Conservation (phyloP, 345 rosid genomes). For the Populus davidiana region DNA sequence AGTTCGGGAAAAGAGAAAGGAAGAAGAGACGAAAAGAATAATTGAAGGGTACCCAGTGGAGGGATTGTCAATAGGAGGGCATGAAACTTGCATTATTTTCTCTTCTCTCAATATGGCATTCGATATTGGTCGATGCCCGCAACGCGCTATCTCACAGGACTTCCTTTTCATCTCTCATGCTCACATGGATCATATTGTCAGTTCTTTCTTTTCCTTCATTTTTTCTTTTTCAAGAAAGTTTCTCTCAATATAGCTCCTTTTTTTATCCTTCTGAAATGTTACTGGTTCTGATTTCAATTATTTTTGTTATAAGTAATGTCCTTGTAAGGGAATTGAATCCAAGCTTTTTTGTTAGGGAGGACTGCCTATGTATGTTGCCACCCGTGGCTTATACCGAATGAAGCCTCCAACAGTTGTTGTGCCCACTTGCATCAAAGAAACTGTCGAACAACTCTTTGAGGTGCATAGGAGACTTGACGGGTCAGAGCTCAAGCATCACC, state of each 20-base stretch:
- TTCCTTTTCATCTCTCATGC: slow-evolving; percentile 91
- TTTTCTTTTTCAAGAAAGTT: not conserved
- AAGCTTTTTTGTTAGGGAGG: slow-evolving; percentile 58
- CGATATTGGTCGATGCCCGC: slow-evolving; percentile 93
- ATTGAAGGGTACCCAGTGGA: slow-evolving; percentile 73
- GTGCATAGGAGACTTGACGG: slow-evolving; percentile 74
- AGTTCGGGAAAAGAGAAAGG: not conserved
- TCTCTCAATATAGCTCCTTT: not conserved
- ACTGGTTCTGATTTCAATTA: too few species aligned
- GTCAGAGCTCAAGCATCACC: slow-evolving; percentile 68
- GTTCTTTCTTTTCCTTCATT: slow-evolving; percentile 13
- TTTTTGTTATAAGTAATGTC: too few species aligned
- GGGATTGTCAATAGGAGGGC: slow-evolving; percentile 91
- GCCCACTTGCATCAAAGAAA: slow-evolving; percentile 57
- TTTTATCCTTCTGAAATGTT: not conserved
- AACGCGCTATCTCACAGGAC: slow-evolving; percentile 81
- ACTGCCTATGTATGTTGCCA: slow-evolving; percentile 91
- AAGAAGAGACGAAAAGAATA: slow-evolving; percentile 14
- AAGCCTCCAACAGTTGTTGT: slow-evolving; percentile 87
- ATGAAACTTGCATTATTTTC: slow-evolving; percentile 87
- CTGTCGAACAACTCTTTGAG: slow-evolving; percentile 72
- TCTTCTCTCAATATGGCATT: slow-evolving; percentile 76
- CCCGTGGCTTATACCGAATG: slow-evolving; percentile 74
- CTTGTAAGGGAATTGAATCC: not conserved
- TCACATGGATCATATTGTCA: slow-evolving; percentile 94